Base-by-base conservation (phyloP, 257 asterid genomes). In the Gentiana macrophylla region DNA sequence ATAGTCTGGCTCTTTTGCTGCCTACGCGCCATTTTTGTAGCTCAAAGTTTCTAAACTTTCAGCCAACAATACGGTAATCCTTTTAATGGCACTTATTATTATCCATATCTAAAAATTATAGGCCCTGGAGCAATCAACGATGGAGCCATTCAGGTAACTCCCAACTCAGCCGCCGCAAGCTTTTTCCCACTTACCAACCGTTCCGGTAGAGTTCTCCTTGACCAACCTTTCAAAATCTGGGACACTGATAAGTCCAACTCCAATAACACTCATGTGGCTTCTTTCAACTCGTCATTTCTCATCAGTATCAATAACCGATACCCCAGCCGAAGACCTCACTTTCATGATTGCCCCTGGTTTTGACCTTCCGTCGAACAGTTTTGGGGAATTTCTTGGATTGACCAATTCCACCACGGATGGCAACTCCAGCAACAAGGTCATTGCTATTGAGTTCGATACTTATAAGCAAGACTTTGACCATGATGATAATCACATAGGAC, bases 391-490 rank as follows among this genome's bases (percentile, higher is more conserved):
- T 48, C 73, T 77, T 0, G 80, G 83, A 12, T 35, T 73, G 24
- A 73, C 83, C 2, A 77, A 65, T 50, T 54, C 69, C 13, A 24
- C 41, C 8, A 52, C 43, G 0, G 76, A 77, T 38, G 70, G 56
- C 1, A 32, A 45, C 1, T 6, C 15, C 0, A 2, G 36, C 8
- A 74, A 77, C 55, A 38, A 53, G 32, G 2, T 74, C 33, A 52
- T 77, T 1, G 80, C 77, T 1, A 61, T 77, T 33, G 83, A 77
- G 45, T 38, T 74, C 8, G 83, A 77, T 32, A 62, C 80, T 0
- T 62, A 6, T 4, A 62, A 70, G 38, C 67, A 70, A 11, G 44
- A 59, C 1, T 70, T 63, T 33, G 83, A 73, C 24, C 59, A 60
- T 3, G 80, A 77, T 36, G 67, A 8, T 6, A 77, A 73, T 35